A percentile compares a stretch with the other conserved stretches of the same genome.
Evolutionary conservation across 2,329 filamentous ascomycete genomes (phyloP).

Genomic region (Leptographium procerum): DNA sequence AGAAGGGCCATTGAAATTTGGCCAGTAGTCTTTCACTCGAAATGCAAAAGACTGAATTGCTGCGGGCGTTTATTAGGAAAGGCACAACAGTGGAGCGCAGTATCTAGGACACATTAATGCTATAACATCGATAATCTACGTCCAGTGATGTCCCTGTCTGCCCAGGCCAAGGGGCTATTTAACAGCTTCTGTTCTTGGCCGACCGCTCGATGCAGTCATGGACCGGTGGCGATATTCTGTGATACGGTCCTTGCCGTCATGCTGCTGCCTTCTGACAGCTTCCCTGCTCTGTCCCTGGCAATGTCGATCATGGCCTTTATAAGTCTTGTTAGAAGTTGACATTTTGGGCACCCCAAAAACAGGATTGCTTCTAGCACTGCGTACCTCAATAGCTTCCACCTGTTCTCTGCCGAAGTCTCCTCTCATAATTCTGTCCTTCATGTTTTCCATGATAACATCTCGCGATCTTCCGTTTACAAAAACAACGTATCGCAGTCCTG

Average conservation of each 20-base stretch:
- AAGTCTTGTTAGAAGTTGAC: conserved; percentile 10
- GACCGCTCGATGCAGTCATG: not conserved
- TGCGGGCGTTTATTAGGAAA: no score
- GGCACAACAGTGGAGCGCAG: not conserved
- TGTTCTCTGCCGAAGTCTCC: conserved; percentile 58
- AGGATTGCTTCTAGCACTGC: conserved; percentile 13
- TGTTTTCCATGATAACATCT: conserved; percentile 68
- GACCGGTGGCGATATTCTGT: not conserved
- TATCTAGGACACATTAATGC: not conserved
- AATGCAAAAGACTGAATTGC: not conserved
- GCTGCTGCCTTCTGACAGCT: conserved; percentile 30
- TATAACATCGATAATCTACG: not conserved
- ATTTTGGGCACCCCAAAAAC: not conserved
- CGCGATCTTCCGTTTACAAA: conserved; percentile 78
- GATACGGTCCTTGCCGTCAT: not conserved
- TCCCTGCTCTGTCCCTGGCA: conserved; percentile 64
- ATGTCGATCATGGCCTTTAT: conserved; percentile 82
- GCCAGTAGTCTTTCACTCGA: no score
- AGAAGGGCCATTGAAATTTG: not conserved
- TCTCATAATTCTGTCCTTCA: conserved; percentile 60
- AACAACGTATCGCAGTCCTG: conserved; percentile 76
- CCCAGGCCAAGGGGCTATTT: not conserved
- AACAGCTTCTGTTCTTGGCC: not conserved
- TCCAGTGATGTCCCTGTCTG: not conserved
- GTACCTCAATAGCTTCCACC: conserved; percentile 61